A percentile compares a stretch with the other conserved stretches of the same genome.
These are phyloP conservation scores for Paragyromitra xinjiangensis DNA, from an alignment of 495 filamentous ascomycete genomes.

Conservation along the genomic window DNA sequence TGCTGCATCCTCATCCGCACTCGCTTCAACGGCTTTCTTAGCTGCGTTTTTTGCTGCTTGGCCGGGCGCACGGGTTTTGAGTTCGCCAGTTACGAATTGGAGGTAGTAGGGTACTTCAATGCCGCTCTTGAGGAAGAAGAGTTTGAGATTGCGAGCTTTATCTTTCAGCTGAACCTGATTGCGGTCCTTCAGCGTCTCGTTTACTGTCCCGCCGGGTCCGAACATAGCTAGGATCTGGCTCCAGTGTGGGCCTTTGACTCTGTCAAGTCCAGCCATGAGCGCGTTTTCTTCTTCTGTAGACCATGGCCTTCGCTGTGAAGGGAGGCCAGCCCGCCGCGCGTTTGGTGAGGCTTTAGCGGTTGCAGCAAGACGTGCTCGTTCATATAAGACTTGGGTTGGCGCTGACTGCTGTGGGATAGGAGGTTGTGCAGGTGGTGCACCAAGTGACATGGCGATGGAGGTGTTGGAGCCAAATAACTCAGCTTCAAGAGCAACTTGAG, in stretches of 20 bases:
- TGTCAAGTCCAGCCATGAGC: constrained; percentile 88
- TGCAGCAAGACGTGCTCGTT: constrained; percentile 81
- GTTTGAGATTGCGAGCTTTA: constrained; percentile 91
- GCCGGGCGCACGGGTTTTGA: constrained; percentile 87
- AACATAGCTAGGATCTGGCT: constrained; percentile 92
- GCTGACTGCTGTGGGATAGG: constrained; percentile 73
- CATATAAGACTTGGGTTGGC: constrained; percentile 80
- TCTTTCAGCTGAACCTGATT: constrained; percentile 97
- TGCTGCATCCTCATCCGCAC: constrained; percentile 54
- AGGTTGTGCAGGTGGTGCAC: constrained; percentile 56
- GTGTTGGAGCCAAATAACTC: constrained; percentile 56
- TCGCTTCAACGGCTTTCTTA: constrained; percentile 63
- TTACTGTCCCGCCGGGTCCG: constrained; percentile 81
- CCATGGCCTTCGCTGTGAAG: constrained; percentile 89
- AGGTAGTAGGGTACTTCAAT: constrained; percentile 93
- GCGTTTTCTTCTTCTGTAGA: constrained; percentile 90
- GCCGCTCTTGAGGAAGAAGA: constrained; percentile 93
- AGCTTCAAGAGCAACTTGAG: constrained; percentile 50
- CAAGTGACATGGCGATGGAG: constrained; percentile 56
- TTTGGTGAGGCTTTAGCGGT: constrained; percentile 80
- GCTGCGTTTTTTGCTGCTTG: constrained; percentile 84
- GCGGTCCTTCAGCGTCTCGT: constrained; percentile 86
- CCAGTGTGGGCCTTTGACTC: constrained; percentile 94
- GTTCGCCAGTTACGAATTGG: constrained; percentile 88
- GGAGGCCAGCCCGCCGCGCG: constrained; percentile 75